Evolutionary conservation across 2,329 filamentous ascomycete species (phyloP), one percentile per base, ranked within the genome.

Genomic region (Aspergillus novofumigatus): DNA sequence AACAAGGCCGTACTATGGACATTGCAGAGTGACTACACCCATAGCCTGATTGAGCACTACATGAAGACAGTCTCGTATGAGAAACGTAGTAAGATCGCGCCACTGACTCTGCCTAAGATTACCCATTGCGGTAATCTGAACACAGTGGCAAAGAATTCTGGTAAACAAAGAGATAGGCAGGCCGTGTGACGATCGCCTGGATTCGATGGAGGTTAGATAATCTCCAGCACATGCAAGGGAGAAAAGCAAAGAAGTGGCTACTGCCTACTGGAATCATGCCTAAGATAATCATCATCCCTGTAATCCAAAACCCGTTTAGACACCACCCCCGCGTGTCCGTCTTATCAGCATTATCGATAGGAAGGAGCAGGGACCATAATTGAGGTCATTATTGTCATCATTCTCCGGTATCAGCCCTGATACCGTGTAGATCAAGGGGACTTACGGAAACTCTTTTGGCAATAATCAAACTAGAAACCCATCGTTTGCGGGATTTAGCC

Each of bases 281-380:
- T 11, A 29, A 29, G 28, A 29, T 20, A 44, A n/a, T 17, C 32
- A 38, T 17, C 14, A 38, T 17, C 32, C 32, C 32, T 38, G 32
- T 38, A 38, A 38, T 45, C n/a, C 20, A 45, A 20, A 4, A 45
- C 42, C 21, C 7, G 21, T 45, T 1, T 45, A 6, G 20, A 10
- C 44, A 51, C 26, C 28, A 28, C 10, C 23, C 59, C 62, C 62
- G 60, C 62, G 57, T 60, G 53, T 54, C 44, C 21, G 23, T 14
- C 63, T 64, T 64, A 64, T 60, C 57, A 54, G 48, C 48, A 56
- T 59, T 62, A 62, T 65, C 62, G 58, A 62, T 63, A 60, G 38
- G 25, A 52, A 11, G 25, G 21, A 26, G 52, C 26, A 54, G 42
- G 42, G 28, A 21, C 26, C 28, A 52, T 41, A 42, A 49, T 25